Evolutionary conservation across 164 flowering plant genomes (phyloP), one percentile per base, ranked within the genome.

Genomic region (Umbilicus rupestris): DNA sequence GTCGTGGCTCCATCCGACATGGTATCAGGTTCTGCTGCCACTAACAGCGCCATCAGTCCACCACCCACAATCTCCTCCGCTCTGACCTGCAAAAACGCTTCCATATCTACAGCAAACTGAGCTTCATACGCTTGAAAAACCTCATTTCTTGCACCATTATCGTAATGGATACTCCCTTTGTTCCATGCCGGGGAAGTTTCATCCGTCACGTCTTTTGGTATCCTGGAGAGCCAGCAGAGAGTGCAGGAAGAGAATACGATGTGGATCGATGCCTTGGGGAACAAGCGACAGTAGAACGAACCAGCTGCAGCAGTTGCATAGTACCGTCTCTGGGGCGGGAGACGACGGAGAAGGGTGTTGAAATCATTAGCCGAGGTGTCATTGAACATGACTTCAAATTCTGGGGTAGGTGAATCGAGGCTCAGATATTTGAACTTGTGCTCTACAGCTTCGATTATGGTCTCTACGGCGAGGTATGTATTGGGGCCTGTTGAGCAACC

Each of bases 1-100:
- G 31, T 39, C 11, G 66, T 42, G 14, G 26, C 17, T 9, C 17
- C 28, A 64, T 41, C 26, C 15, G 20, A 16, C 26, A 10, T 24
- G n/a, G 30, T 26, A 7, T 64, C 31, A 26, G 46, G 47, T 5
- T 2, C 33, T 7, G 47, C 50, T n/a, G 8, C 20, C 11, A 64
- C 66, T 39, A 64, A n/a, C 12, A 64, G 30, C 22, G 33, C 46
- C 30, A 41, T 24, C 8, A 64, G 31, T 17, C 66, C 66, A 9
- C 66, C 66, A 10, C 47, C 33, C 47, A 64, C 66, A 41, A 64
- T 24, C 22, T 65, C 35, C 26, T 65, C 35, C 15, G 68, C 68
- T 44, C 52, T 46, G 2, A 11, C 7, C 24, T 1, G 33, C 24
- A 65, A 17, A 50, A 42, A 65, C n/a, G 20, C 17, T 33, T 39